Conservation (phyloP, 1,139 yeast species). For the Kurtzmaniella quercitrusa region DNA sequence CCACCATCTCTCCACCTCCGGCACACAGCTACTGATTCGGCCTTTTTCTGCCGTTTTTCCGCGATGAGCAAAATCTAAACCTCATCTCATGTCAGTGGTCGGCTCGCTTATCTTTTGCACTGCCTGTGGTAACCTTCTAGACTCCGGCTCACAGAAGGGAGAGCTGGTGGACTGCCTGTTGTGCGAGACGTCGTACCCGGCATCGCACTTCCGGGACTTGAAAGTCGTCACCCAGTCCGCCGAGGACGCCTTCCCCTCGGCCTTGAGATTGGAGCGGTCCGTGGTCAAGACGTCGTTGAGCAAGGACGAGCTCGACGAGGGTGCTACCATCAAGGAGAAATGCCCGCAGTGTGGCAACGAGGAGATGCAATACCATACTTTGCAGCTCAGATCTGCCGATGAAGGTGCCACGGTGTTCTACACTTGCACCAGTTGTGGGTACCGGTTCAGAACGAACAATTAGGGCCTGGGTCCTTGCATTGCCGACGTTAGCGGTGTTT, state of each 20-base stretch:
- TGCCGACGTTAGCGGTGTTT: background rate
- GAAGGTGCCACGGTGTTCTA: conserved; percentile 97
- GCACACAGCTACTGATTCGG: background rate
- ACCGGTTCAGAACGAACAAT: conserved; percentile 90
- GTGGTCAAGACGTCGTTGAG: conserved; percentile 83
- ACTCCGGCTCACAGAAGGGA: conserved; percentile 51
- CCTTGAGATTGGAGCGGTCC: conserved; percentile 73
- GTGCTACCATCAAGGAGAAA: conserved; percentile 93
- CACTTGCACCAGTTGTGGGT: conserved; percentile 90
- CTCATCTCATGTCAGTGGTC: conserved; percentile 71
- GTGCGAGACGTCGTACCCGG: conserved; percentile 59
- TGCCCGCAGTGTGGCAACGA: conserved; percentile 98
- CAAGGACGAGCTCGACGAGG: conserved; percentile 80
- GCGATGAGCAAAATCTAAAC: conserved; percentile 4
- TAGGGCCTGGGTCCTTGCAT: conserved; percentile 19
- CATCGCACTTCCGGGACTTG: conserved; percentile 62
- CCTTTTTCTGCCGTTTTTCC: conserved; percentile 1
- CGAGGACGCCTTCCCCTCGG: conserved; percentile 89
- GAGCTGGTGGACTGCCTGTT: conserved; percentile 56
- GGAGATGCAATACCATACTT: conserved; percentile 95
- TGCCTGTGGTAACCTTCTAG: conserved; percentile 89
- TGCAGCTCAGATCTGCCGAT: conserved; percentile 96
- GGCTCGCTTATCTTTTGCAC: conserved; percentile 92
- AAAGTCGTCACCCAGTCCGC: conserved; percentile 85
- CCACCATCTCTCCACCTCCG: background rate